A percentile compares a stretch with the other conserved stretches of the same genome.
Evolutionary conservation across 805 yeast genomes (phyloP).

Genomic region (Diddensiella caesifluorescens): DNA sequence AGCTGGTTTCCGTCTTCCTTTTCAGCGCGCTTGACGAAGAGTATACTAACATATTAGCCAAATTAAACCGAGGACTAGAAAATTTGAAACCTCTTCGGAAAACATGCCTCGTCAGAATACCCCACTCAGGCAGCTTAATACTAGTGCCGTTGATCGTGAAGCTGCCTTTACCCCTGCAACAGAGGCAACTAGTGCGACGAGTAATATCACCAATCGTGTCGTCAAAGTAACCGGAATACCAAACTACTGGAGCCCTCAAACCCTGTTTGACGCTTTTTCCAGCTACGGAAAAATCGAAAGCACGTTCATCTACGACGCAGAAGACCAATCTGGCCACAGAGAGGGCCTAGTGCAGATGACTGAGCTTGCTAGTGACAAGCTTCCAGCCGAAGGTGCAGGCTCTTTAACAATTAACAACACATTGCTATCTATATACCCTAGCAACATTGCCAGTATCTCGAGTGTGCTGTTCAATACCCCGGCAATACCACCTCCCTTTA

Average conservation of each 20-base stretch:
- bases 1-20: too few species aligned
- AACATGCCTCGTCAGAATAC: too few species aligned
- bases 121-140: too few species aligned
- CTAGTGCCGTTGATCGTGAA: too few species aligned
- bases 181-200: too few species aligned
- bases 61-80: too few species aligned
- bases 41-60: too few species aligned
- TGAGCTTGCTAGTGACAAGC: constrained; percentile 1
- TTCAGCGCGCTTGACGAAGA: too few species aligned
- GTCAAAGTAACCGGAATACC: constrained; percentile 17
- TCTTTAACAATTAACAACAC: constrained; percentile 1
- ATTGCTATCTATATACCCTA: constrained; percentile 5
- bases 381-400: background rate
- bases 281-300: constrained; percentile 11
- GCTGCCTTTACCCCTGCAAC: too few species aligned
- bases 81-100: too few species aligned
- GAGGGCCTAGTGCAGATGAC: constrained; percentile 18
- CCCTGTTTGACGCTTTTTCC: constrained; percentile 11
- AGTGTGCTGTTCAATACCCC: constrained; percentile 2
- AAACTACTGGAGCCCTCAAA: constrained; percentile 13
- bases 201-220: background rate
- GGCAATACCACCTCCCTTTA: too few species aligned
- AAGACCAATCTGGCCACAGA: constrained; percentile 12
- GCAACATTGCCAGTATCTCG: constrained; percentile 6
- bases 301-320: constrained; percentile 15